Evolutionary conservation across 805 yeast genomes (phyloP), one percentile per base, ranked within the genome.

Genomic region (Candida loeiensis): DNA sequence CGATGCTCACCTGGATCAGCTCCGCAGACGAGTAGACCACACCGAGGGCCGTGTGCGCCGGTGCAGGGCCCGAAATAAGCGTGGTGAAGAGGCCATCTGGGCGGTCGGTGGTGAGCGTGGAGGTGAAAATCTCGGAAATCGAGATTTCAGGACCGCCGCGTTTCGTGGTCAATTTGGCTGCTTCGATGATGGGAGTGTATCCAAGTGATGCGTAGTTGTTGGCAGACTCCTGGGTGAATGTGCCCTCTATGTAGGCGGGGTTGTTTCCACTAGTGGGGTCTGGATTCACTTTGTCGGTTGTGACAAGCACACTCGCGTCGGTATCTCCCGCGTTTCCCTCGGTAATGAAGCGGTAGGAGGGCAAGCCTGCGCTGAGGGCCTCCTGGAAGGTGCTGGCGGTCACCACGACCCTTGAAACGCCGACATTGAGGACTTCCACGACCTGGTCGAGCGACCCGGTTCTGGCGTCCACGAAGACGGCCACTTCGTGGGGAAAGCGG

Each of bases 11-110:
- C 32, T 75, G 64, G 53, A 93, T 79, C 24, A 96, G 86, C 51
- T 84, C 89, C 30, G 64, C 64, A 0, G 96, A 87, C 0, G 98
- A 91, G 66, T 89, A 93, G 7, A 91, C 97, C 20, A 91, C 73
- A 4, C 99, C 99, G 38, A 93, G 70, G 1, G 74, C 73, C 19
- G 71, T 55, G 39, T 56, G 53, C n/a, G 65, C 43, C 6, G 72
- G 72, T 1, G 90, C 80, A 42, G 81, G 82, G 43, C 85, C 80
- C 41, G 80, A 69, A 30, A 93, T 95, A 39, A 93, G 68, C 1
- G 99, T 87, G 9, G 97, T 76, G 65, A 65, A 90, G 31, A 91
- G 73, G 0, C 89, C 91, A 60, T 93, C 99, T 4, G 74, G 67
- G 55, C 99, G 80, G 61, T 93, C 99, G 3, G 96, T 84, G 16